Evolutionary conservation across 352 stramenopile species (phyloP).

Genomic region (Globisporangium yorkense): DNA sequence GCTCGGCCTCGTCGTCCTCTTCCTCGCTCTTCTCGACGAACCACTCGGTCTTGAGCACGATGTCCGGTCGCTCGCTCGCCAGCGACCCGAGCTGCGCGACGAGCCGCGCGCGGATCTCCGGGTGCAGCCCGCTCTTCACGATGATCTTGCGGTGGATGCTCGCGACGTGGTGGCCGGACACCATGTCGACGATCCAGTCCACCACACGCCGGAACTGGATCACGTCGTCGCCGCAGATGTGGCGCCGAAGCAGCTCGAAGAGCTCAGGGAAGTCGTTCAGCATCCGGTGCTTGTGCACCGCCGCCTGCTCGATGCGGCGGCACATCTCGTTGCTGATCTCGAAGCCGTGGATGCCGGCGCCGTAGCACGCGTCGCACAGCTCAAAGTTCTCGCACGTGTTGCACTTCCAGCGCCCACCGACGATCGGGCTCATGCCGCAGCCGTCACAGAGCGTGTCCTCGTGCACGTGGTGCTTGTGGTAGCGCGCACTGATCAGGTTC

Average conservation of each 20-base stretch:
- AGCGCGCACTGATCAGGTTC: conserved; percentile 35
- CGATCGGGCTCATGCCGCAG: conserved; percentile 71
- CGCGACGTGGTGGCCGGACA: conserved; percentile 38
- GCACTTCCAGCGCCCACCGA: conserved; percentile 72
- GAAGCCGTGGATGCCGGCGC: conserved; percentile 54
- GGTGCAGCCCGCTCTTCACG: conserved; percentile 63
- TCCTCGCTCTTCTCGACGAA: conserved; percentile 40
- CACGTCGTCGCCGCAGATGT: conserved; percentile 68
- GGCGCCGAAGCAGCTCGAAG: conserved; percentile 57
- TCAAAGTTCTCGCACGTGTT: conserved; percentile 66
- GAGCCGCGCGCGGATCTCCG: conserved; percentile 65
- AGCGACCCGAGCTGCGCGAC: conserved; percentile 54
- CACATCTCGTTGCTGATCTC: conserved; percentile 71
- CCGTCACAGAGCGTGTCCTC: conserved; percentile 76
- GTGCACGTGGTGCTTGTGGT: conserved; percentile 65
- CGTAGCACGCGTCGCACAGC: conserved; percentile 68
- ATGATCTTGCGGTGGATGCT: conserved; percentile 62
- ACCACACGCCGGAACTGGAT: conserved; percentile 63
- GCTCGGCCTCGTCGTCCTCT: conserved; percentile 18
- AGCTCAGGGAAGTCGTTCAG: conserved; percentile 58
- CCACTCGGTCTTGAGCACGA: conserved; percentile 70
- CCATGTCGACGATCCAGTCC: conserved; percentile 66
- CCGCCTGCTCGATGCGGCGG: conserved; percentile 50
- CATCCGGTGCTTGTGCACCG: conserved; percentile 41
- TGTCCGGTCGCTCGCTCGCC: conserved; percentile 47